Conservation (phyloP, 108 stramenopile species). For the Cyclotella baltica region DNA sequence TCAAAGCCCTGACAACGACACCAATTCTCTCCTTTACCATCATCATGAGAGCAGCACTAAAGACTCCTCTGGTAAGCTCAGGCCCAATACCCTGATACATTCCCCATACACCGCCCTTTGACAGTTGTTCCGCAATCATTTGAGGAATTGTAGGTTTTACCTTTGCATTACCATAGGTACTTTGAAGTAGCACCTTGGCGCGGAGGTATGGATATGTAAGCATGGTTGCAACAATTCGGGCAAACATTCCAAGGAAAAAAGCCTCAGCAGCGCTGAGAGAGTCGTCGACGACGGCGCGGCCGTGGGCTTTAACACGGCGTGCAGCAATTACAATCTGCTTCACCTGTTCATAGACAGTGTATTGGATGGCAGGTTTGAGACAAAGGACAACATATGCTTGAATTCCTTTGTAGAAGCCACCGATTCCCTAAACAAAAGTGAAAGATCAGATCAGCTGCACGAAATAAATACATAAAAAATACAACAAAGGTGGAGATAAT, state of each 20-base stretch:
- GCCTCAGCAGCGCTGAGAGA: slow-evolving; percentile 73
- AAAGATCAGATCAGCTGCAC: too few species aligned
- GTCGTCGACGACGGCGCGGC: slow-evolving; percentile 13
- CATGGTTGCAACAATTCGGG: slow-evolving; percentile 87
- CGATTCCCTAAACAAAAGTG: slow-evolving; percentile 41
- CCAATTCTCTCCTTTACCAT: slow-evolving; percentile 89
- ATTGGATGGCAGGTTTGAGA: slow-evolving; percentile 94
- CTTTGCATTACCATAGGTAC: slow-evolving; percentile 40
- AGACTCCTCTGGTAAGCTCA: slow-evolving; percentile 90
- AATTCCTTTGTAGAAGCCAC: slow-evolving; percentile 89
- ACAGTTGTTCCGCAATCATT: slow-evolving; percentile 64
- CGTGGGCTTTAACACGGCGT: slow-evolving; percentile 20
- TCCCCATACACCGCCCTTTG: slow-evolving; percentile 51
- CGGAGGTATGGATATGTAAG: slow-evolving; percentile 87
- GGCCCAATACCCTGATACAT: slow-evolving; percentile 88
- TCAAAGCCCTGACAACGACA: slow-evolving; percentile 53
- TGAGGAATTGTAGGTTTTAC: slow-evolving; percentile 63
- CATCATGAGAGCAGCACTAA: slow-evolving; percentile 90
- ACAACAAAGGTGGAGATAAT: background rate
- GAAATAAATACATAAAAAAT: background rate
- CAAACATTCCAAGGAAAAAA: slow-evolving; percentile 90
- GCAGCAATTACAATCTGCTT: slow-evolving; percentile 56
- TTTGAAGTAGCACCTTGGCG: slow-evolving; percentile 91
- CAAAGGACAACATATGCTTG: slow-evolving; percentile 89
- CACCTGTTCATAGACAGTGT: slow-evolving; percentile 92